phyloP scores from a whole-genome alignment of 2,329 filamentous ascomycete genomes.

The Sclerotinia subarctica region DNA sequence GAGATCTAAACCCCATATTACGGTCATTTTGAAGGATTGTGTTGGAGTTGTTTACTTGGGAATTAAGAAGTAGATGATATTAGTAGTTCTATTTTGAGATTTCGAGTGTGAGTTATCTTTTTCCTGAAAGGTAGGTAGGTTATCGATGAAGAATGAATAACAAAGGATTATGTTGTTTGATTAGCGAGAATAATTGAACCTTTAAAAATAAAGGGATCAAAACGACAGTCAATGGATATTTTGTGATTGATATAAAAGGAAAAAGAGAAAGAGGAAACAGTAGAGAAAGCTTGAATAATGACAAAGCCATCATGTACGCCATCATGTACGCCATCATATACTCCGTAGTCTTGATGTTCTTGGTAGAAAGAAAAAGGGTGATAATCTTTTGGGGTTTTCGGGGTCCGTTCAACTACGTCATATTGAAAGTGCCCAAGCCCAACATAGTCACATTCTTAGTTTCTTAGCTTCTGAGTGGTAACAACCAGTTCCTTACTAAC shows the following conservation, averaged over 20 bases:
- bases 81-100: no score
- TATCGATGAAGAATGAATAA: not conserved
- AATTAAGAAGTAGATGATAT: not conserved
- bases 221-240: not conserved
- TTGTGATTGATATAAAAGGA: not conserved
- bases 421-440: not conserved
- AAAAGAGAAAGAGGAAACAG: not conserved
- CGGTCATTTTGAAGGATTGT: slow-evolving; percentile 24
- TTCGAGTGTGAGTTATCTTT: no score
- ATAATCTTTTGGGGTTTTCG: not conserved
- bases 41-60: not conserved
- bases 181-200: not conserved
- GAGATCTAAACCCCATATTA: slow-evolving; percentile 57
- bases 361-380: not conserved
- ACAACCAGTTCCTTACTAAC: no score
- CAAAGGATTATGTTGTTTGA: not conserved
- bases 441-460: no score
- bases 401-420: not conserved
- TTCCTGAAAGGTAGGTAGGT: no score
- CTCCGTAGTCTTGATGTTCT: not conserved
- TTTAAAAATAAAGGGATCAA: not conserved
- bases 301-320: not conserved
- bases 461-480: no score
- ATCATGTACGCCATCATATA: not conserved
- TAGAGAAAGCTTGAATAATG: not conserved